These are phyloP conservation scores for Aspergillus nidulans DNA, from an alignment of 495 filamentous ascomycete genomes.

Conservation along the genomic window DNA sequence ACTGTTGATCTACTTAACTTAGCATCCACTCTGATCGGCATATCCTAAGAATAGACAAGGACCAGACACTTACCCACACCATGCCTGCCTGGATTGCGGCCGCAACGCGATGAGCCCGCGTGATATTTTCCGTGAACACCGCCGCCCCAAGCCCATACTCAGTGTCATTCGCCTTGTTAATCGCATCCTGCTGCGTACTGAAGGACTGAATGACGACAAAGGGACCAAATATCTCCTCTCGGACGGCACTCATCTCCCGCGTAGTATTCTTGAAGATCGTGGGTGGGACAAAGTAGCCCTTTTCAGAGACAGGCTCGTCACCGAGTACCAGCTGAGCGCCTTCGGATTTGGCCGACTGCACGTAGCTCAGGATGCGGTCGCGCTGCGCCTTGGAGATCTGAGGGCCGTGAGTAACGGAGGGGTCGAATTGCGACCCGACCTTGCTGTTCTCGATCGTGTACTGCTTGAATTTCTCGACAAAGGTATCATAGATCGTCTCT, in stretches of 20 bases:
- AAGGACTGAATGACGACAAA: background rate
- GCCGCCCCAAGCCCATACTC: conserved; percentile 28
- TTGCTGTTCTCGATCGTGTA: conserved; percentile 5
- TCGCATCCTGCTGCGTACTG: background rate
- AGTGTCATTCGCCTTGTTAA: background rate
- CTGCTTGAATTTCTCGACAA: conserved; percentile 30
- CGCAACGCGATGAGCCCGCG: conserved; percentile 39
- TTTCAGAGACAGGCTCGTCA: conserved; percentile 46
- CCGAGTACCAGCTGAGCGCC: conserved; percentile 73
- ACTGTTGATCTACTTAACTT: too few relatives aligned
- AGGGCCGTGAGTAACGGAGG: conserved; percentile 71
- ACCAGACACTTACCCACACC: too few relatives aligned
- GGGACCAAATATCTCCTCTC: conserved; percentile 21
- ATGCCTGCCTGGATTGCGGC: conserved; percentile 34
- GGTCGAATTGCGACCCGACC: conserved; percentile 74
- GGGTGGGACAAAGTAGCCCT: conserved; percentile 46
- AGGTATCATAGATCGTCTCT: conserved; percentile 50
- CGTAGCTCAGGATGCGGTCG: conserved; percentile 75
- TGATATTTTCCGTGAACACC: conserved; percentile 45
- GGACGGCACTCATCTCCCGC: conserved; percentile 36
- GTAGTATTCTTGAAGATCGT: conserved; percentile 44
- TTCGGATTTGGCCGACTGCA: conserved; percentile 67
- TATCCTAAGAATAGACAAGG: too few relatives aligned
- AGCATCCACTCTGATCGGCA: too few relatives aligned
- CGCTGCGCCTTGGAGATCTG: conserved; percentile 77